Percentiles rank a stretch among this genome's conserved stretches.
phyloP scores from a whole-genome alignment of 1,139 yeast genomes.

The Blastobotrys serpentis region DNA sequence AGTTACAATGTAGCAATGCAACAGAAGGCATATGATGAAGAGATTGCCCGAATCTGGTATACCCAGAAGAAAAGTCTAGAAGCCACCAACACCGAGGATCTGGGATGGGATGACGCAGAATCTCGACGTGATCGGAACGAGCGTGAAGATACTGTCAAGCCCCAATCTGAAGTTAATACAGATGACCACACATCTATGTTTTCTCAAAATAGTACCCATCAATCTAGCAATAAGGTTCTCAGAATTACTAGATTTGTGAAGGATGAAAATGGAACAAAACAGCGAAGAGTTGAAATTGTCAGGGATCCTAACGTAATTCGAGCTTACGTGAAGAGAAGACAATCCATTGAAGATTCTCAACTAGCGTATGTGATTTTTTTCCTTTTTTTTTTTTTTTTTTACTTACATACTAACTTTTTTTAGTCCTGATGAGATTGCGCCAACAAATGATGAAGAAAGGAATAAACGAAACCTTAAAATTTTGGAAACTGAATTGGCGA shows the following conservation, averaged over 20 bases:
- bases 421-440: slow-evolving; percentile 58
- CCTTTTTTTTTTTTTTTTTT: not conserved
- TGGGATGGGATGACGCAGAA: slow-evolving; percentile 40
- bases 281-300: slow-evolving; percentile 74
- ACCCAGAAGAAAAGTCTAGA: slow-evolving; percentile 70
- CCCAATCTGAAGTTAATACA: slow-evolving; percentile 11
- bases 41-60: slow-evolving; percentile 87
- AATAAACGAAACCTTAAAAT: slow-evolving; percentile 76
- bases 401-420: not conserved
- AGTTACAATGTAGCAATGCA: slow-evolving; percentile 81
- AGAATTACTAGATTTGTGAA: slow-evolving; percentile 76
- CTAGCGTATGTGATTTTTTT: slow-evolving; percentile 38
- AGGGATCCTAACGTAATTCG: slow-evolving; percentile 84
- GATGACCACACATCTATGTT: slow-evolving; percentile 40
- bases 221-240: slow-evolving; percentile 48
- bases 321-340: slow-evolving; percentile 79
- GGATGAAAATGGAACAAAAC: slow-evolving; percentile 84
- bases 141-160: slow-evolving; percentile 25
- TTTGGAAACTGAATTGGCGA: slow-evolving; percentile 81
- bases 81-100: slow-evolving; percentile 37
- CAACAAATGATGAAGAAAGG: slow-evolving; percentile 83
- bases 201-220: slow-evolving; percentile 33
- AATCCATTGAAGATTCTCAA: slow-evolving; percentile 68
- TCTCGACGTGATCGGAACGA: slow-evolving; percentile 44
- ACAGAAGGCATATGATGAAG: slow-evolving; percentile 90